Evolutionary conservation across 2,329 filamentous ascomycete species (phyloP).

Genomic region (Purpureocillium takamizusanense): DNA sequence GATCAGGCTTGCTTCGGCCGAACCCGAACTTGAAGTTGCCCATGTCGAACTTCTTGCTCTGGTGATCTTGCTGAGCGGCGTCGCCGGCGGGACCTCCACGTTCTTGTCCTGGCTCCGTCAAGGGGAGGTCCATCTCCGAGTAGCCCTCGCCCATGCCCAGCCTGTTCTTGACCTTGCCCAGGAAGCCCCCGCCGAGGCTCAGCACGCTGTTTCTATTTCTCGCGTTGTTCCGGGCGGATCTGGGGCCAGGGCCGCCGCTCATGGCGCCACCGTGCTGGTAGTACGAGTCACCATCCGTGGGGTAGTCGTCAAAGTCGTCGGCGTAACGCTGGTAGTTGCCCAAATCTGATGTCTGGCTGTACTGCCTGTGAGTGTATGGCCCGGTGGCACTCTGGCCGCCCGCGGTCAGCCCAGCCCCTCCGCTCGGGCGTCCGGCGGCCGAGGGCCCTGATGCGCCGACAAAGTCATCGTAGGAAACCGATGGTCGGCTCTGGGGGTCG

Average conservation of each 20-base stretch:
- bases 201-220: conserved; percentile 83
- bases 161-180: conserved; percentile 83
- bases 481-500: conserved; percentile 60
- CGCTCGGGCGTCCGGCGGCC: conserved; percentile 28
- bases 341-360: conserved; percentile 71
- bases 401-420: conserved; percentile 11
- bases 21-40: conserved; percentile 90
- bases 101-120: conserved; percentile 64
- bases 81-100: conserved; percentile 27
- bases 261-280: conserved; percentile 67
- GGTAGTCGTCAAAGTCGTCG: conserved; percentile 74
- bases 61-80: conserved; percentile 29
- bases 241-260: conserved; percentile 42
- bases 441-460: conserved; percentile 54
- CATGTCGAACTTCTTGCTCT: conserved; percentile 53
- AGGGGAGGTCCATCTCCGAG: conserved; percentile 94
- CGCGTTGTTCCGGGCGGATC: conserved; percentile 38
- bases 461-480: conserved; percentile 91
- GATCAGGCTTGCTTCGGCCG: conserved; percentile 74
- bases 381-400: conserved; percentile 12
- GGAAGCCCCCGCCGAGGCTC: conserved; percentile 73
- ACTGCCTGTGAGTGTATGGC: conserved; percentile 43
- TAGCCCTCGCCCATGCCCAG: conserved; percentile 82
- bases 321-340: conserved; percentile 89
- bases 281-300: conserved; percentile 68